Evolutionary conservation across 768 basidiomycete genomes (phyloP), one percentile per base, ranked within the genome.

Genomic region (Podaxis carcinomalis): DNA sequence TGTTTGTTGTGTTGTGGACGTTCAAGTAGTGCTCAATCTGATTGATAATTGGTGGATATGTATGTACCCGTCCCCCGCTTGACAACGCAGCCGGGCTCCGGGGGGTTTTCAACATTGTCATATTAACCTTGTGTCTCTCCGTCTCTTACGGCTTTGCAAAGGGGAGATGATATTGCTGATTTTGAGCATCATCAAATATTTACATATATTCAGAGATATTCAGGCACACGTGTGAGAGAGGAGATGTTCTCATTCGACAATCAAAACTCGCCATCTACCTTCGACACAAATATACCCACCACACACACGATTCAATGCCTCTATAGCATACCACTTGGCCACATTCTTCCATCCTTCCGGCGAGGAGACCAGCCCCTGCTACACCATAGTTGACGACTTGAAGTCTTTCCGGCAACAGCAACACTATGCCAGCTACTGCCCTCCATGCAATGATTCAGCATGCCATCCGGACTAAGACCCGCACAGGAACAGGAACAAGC

Each of bases 381-480:
- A 42, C 16, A n/a, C n/a, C 16, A 6, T 16, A 6, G n/a, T 44
- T n/a, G 19, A 27, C 13, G 39, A 11, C 28, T 32, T 32, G 7
- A 32, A 32, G 28, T 32, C 28, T 7, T 32, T 32, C 28, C 28
- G 28, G 7, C 28, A 32, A 7, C 5, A 7, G 7, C 1, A 32
- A 32, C 39, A 44, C 19, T 2, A 59, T 59, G 51, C 51, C 57
- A 1, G 11, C 21, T 1, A 40, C 28, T 10, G 39, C 58, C n/a
- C 42, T 59, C 51, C 39, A 44, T 46, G 51, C 59, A 37, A 59
- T 59, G 42, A 25, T 53, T 36, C 51, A 32, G 32, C 59, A 59
- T 36, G 19, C 40, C 32, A 44, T 59, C 6, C 27, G 47, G 11
- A 35, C 47, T 21, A 50, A 19, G 14, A 19, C 21, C 11, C 44